Base-by-base conservation (phyloP, 495 filamentous ascomycete species). In the Lophiostoma macrostomum region DNA sequence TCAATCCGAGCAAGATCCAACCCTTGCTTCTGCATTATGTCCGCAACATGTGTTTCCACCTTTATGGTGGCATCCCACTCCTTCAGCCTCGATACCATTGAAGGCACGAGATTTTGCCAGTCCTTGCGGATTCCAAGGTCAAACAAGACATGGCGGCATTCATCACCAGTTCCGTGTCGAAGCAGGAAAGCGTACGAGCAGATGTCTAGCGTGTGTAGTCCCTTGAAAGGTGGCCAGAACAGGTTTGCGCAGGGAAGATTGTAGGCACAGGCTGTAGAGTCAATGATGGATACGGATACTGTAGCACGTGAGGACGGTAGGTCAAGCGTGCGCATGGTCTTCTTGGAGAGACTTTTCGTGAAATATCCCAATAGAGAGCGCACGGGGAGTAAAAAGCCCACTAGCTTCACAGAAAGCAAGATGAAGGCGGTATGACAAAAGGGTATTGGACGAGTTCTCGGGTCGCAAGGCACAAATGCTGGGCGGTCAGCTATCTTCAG, bases 1-100 rank as follows among this genome's bases (percentile, higher is more conserved):
- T 81, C 73, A 42, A 86, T 78, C 16, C 56, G 59, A 14, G 59
- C 56, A 0, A 69, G 56, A 11, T 74, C 62, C 10, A 80, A 58
- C 2, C 73, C 74, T 2, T 39, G 70, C 53, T 23, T 72, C 70
- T 40, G 48, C 0, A 82, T 61, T 23, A 79, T 71, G 14, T 81
- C 76, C 6, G 56, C 65, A 1, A 82, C 73, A 27, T 73, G 66
- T 40, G 73, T 73, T 2, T 72, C 66, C 2, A 74, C 74, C 12
- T 51, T 32, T 5, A 57, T 27, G 14, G 20, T 28, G 11, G 18
- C 18, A 4, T 27, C 30, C 7, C 18, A 18, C 1, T 59, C 43
- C 29, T 20, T 20, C 18, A 43, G 30, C 53, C 50, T 10, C 13
- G 25, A 2, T 28, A 44, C n/a, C 12, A 40, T 19, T 20, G 45